phyloP scores from a whole-genome alignment of 2,329 filamentous ascomycete genomes.

The Clarireedia sp. region DNA sequence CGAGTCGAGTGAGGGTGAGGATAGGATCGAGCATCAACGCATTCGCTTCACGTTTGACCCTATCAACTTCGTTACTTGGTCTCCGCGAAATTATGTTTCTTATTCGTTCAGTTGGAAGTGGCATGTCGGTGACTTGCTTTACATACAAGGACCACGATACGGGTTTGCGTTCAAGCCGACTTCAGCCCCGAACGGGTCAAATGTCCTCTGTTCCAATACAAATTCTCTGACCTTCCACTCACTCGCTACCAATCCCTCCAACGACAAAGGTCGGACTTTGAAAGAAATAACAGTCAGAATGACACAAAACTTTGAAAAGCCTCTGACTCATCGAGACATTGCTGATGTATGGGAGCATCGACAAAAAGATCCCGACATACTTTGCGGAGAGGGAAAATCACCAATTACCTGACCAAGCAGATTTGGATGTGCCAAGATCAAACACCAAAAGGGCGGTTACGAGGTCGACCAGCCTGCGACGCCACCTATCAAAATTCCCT shows the following conservation, averaged over 20 bases:
- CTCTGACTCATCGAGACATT: neutral
- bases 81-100: neutral
- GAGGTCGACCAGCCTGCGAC: neutral
- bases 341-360: neutral
- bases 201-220: too few relatives aligned
- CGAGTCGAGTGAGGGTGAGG: neutral
- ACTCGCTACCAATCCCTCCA: too few relatives aligned
- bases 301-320: neutral
- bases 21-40: neutral
- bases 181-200: too few relatives aligned
- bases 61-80: neutral
- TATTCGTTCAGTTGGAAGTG: too few relatives aligned
- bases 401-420: neutral
- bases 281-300: neutral
- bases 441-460: neutral
- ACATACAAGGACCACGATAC: too few relatives aligned
- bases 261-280: neutral
- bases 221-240: too few relatives aligned
- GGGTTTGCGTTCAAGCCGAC: too few relatives aligned
- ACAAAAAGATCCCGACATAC: neutral
- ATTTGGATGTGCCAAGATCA: neutral
- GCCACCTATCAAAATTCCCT: neutral
- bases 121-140: too few relatives aligned
- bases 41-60: neutral
- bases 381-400: neutral